These are phyloP conservation scores for Tylopilus rubrobrunneus DNA, from an alignment of 768 basidiomycete genomes.

Conservation along the genomic window DNA sequence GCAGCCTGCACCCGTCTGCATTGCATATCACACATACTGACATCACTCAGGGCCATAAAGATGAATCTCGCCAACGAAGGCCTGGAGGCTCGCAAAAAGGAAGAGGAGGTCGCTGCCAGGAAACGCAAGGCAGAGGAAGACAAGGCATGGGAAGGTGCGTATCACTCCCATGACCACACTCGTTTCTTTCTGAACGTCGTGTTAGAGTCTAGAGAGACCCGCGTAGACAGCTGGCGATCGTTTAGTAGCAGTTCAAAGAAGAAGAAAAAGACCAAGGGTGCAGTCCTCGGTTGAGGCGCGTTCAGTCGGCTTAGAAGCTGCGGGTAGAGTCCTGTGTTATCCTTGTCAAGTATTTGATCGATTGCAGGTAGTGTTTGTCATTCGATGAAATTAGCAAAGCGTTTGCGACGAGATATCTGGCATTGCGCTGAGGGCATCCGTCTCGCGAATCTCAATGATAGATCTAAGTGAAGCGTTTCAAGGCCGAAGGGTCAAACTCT, in stretches of 20 bases:
- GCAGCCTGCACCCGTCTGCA: slow-evolving; percentile 17
- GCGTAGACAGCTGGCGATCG: slow-evolving; percentile 80
- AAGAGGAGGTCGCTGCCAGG: slow-evolving; percentile 70
- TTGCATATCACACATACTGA: slow-evolving; percentile 3
- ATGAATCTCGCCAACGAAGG: slow-evolving; percentile 92
- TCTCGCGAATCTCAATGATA: no score
- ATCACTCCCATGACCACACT: neutral
- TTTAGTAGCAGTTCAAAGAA: slow-evolving; percentile 68
- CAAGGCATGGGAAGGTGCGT: slow-evolving; percentile 81
- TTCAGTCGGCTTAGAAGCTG: neutral
- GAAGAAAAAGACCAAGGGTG: slow-evolving; percentile 76
- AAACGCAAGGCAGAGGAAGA: slow-evolving; percentile 91
- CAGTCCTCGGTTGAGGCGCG: slow-evolving; percentile 58
- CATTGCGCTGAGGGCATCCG: neutral
- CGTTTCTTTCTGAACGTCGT: neutral
- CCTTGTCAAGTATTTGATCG: slow-evolving; percentile 3
- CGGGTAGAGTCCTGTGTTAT: slow-evolving; percentile 13
- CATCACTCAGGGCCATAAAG: slow-evolving; percentile 68
- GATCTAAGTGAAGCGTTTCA: no score
- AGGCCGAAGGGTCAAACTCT: no score
- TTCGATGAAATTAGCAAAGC: neutral
- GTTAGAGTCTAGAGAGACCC: slow-evolving; percentile 69
- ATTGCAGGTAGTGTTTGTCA: slow-evolving; percentile 10
- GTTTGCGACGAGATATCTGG: neutral
- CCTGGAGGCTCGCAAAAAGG: slow-evolving; percentile 88